Conservation (phyloP, 176 grass and related monocot species). For the Secale cereale region DNA sequence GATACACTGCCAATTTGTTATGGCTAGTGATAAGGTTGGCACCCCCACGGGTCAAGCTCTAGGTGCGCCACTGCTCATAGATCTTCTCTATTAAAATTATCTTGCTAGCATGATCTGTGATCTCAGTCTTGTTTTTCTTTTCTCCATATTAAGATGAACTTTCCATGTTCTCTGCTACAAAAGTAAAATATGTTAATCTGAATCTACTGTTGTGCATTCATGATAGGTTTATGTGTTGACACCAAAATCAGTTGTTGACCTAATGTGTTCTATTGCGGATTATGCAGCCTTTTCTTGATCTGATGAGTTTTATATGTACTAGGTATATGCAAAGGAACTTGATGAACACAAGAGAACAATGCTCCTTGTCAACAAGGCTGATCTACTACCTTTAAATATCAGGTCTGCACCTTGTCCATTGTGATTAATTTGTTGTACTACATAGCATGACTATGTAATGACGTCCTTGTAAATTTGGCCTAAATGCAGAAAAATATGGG, state of each 20-base stretch:
- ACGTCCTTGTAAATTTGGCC: slow-evolving; percentile 4
- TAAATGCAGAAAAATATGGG: slow-evolving; percentile 73
- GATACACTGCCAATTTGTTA: too few relatives aligned
- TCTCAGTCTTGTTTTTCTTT: neutral
- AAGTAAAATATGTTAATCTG: neutral
- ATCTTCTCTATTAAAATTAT: neutral
- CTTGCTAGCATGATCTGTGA: neutral
- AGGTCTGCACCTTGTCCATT: slow-evolving; percentile 35
- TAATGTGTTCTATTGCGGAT: neutral
- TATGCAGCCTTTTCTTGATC: neutral
- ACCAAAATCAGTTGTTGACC: neutral
- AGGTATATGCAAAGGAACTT: slow-evolving; percentile 81
- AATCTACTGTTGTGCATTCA: neutral
- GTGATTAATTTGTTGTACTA: neutral
- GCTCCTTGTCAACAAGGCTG: slow-evolving; percentile 97
- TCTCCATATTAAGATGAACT: neutral
- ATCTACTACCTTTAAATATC: slow-evolving; percentile 75
- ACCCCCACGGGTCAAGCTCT: too few relatives aligned
- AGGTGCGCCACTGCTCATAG: too few relatives aligned
- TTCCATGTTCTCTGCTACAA: neutral
- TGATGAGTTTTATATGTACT: slow-evolving; percentile 21
- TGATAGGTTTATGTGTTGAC: neutral
- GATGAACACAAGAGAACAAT: slow-evolving; percentile 83
- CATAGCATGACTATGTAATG: neutral
- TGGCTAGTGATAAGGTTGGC: too few relatives aligned